Percentiles rank a stretch among this genome's conserved stretches.
phyloP scores from a whole-genome alignment of 208 protist genomes.

The Wallacemonas sp. region DNA sequence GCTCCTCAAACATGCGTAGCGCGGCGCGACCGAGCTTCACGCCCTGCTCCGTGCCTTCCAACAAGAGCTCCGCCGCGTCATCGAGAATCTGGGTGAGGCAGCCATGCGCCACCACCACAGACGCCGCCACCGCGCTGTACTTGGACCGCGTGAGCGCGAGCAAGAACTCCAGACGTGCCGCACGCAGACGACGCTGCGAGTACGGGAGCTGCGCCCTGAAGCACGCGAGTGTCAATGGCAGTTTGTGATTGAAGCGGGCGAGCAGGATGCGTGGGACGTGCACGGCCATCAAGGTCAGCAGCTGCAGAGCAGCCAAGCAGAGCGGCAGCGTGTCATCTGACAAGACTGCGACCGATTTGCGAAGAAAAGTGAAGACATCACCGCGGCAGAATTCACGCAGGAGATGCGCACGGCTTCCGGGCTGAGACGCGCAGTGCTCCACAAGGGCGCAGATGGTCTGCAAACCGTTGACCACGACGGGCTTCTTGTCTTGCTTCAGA shows the following conservation, averaged over 20 bases:
- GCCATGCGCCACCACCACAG: slow-evolving; percentile 72
- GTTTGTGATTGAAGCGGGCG: slow-evolving; percentile 57
- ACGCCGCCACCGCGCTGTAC: slow-evolving; percentile 35
- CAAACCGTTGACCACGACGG: slow-evolving; percentile 41
- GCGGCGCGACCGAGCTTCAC: slow-evolving; percentile 40
- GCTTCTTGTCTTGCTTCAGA: slow-evolving; percentile 29
- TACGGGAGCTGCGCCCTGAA: slow-evolving; percentile 84
- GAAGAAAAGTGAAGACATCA: slow-evolving; percentile 49
- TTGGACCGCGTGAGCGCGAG: slow-evolving; percentile 56
- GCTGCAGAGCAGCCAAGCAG: slow-evolving; percentile 56
- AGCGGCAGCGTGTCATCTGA: slow-evolving; percentile 49
- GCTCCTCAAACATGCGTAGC: slow-evolving; percentile 58
- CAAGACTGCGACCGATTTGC: slow-evolving; percentile 43
- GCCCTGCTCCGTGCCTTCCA: slow-evolving; percentile 70
- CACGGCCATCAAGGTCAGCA: slow-evolving; percentile 54
- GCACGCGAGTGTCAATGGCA: slow-evolving; percentile 70
- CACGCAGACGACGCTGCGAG: slow-evolving; percentile 72
- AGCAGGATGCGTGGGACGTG: slow-evolving; percentile 68
- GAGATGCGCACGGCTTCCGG: slow-evolving; percentile 25
- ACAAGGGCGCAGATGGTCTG: slow-evolving; percentile 55
- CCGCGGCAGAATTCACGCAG: slow-evolving; percentile 72
- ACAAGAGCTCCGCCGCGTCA: slow-evolving; percentile 82
- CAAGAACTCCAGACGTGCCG: slow-evolving; percentile 59
- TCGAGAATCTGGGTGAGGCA: slow-evolving; percentile 82
- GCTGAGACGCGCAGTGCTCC: slow-evolving; percentile 2